These are phyloP conservation scores for Naganishia friedmannii DNA, from an alignment of 768 basidiomycete species.

Conservation along the genomic window DNA sequence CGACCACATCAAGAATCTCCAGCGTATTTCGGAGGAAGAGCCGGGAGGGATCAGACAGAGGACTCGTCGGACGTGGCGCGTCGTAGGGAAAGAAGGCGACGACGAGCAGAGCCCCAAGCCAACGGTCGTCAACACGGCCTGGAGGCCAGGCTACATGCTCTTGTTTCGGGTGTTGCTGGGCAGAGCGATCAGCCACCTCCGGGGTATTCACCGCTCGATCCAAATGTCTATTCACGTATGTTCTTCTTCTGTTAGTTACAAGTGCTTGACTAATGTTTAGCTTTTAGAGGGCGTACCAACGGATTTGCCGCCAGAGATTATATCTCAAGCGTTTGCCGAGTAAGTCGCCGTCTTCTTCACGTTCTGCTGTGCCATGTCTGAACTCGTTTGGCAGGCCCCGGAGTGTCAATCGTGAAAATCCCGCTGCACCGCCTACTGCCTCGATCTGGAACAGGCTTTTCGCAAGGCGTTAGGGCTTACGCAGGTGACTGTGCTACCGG, in stretches of 20 bases:
- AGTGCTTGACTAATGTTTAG: conserved; percentile 39
- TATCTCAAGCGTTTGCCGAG: conserved; percentile 79
- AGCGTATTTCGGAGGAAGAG: conserved; percentile 43
- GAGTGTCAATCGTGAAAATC: not conserved
- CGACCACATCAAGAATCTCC: conserved; percentile 37
- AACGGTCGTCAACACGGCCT: conserved; percentile 11
- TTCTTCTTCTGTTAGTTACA: not conserved
- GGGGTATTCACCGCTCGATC: conserved; percentile 49
- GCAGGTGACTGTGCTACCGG: not conserved
- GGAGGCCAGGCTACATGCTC: conserved; percentile 24
- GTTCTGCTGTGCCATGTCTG: not conserved
- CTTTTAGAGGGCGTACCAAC: conserved; percentile 86
- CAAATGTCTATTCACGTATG: conserved; percentile 44
- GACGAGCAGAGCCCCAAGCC: not conserved
- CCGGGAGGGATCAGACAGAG: conserved; percentile 33
- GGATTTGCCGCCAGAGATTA: conserved; percentile 87
- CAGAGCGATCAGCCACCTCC: conserved; percentile 47
- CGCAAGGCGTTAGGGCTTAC: not conserved
- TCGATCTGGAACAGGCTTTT: conserved; percentile 21
- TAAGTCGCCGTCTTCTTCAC: not conserved
- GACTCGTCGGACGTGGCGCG: conserved; percentile 1
- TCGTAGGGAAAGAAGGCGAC: conserved; percentile 23
- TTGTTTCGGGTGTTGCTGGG: conserved; percentile 4
- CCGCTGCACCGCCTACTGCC: not conserved
- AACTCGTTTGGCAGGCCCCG: not conserved